Evolutionary conservation across 2,329 filamentous ascomycete species (phyloP).

Genomic region (Ceratocystis smalleyi): DNA sequence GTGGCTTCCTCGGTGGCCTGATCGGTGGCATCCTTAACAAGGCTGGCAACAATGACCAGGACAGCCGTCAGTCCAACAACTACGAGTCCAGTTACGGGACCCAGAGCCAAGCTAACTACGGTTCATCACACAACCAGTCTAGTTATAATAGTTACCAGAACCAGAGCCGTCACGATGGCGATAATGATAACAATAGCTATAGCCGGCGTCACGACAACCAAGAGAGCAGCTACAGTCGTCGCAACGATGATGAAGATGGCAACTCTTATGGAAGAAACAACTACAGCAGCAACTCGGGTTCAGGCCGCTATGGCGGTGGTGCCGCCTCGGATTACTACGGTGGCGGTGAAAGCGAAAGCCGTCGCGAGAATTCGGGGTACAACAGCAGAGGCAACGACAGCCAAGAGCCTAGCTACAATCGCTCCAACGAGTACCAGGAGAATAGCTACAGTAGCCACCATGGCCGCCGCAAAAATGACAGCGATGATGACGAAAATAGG

Average conservation of each 20-base stretch:
- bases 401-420: constrained; percentile 45
- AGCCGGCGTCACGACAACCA: constrained; percentile 12
- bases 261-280: constrained; percentile 5
- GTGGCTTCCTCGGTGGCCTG: constrained; percentile 53
- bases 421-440: constrained; percentile 31
- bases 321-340: constrained; percentile 35
- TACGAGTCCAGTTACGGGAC: constrained; percentile 42
- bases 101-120: constrained; percentile 43
- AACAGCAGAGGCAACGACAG: constrained; percentile 34
- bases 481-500: constrained; percentile 11
- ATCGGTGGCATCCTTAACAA: constrained; percentile 46
- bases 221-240: constrained; percentile 8
- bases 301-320: constrained; percentile 29
- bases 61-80: constrained; percentile 39
- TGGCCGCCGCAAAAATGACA: constrained; percentile 45
- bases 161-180: constrained; percentile 41
- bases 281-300: constrained; percentile 7
- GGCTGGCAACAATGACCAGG: constrained; percentile 29
- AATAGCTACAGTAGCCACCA: constrained; percentile 47
- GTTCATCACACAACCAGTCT: constrained; percentile 41
- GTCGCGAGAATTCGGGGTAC: constrained; percentile 8
- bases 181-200: not conserved
- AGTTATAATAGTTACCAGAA: constrained; percentile 47
- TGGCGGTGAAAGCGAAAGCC: constrained; percentile 32
- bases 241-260: constrained; percentile 4